Evolutionary conservation across 2,329 filamentous ascomycete genomes (phyloP), one percentile per base, ranked within the genome.

Genomic region (Diaporthe sp.): DNA sequence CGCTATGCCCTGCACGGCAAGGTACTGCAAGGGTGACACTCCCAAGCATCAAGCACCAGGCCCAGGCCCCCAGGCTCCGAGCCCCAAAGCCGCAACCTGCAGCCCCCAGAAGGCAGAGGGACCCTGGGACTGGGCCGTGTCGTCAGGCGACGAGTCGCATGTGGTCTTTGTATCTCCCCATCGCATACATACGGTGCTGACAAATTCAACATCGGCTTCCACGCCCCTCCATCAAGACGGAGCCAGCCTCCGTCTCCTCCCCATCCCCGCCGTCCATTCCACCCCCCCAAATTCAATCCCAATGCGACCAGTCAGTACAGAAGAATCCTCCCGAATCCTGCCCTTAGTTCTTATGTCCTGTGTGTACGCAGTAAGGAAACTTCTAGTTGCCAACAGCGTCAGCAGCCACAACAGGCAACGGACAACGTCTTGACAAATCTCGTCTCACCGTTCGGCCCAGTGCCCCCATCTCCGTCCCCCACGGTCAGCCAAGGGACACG

Each of bases 161-260:
- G 47, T 68, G 63, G 63, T 27, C 63, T 53, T 53, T 53, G 47
- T 53, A 39, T 68, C 63, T 68, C 47, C 63, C 63, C 63, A 68
- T 68, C 32, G 47, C 47, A 68, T 39, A 51, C 32, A 68, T 17
- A 53, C 56, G 61, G 70, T 70, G 77, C 76, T 79, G 75, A 80
- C 79, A 79, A 80, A 79, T 80, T 79, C 71, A 77, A 75, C 74
- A 68, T 75, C 63, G 63, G 58, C 47, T 50, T 76, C 77, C 78
- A 78, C 75, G 77, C 78, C 77, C 77, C 75, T 76, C 75, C 63
- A 72, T 53, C 59, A 10, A 37, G 35, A 56, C 53, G 50, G 35
- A 70, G 39, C 56, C 70, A 59, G 35, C 56, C 56, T 44, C 70
- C 44, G 56, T 51, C 70, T 53, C 63, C 4, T 19, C 22, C 10